Evolutionary conservation across 805 yeast genomes (phyloP), one percentile per base, ranked within the genome.

Genomic region (Schwanniomyces sp.): DNA sequence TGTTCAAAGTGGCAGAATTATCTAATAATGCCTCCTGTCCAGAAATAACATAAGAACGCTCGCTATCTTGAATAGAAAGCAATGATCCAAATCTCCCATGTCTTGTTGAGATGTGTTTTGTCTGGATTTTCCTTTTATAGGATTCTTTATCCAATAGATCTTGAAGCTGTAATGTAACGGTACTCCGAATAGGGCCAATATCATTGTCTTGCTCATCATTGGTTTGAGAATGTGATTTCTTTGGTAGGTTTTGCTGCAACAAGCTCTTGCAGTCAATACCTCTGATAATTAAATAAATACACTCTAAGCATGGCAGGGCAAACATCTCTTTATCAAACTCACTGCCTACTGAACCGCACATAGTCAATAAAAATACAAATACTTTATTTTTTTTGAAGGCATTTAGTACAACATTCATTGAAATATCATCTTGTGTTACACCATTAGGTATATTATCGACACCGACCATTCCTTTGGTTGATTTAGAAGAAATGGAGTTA

Each of bases 1-100:
- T 77, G 21, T 79, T 77, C 30, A 92, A 64, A 0, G 91, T 72
- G 40, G 80, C 75, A n/a, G 53, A 67, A 17, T 76, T 74, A 39
- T 76, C 72, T 9, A 72, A 55, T 3, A 86, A 57, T 3, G 84
- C 89, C 26, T 80, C 79, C 54, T 88, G 91, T 2, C 96, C 94
- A 3, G 77, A 72, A 2, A 94, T 78, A 1, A 90, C 78, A 5
- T 88, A 80, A 16, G 87, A 64, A 26, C 82, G 73, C 45, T 84
- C 83, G 21, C 78, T 75, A 16, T 85, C 80, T 50, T 85, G 82
- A 27, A 92, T 74, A 1, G 96, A 84, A 9, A 91, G 65, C 52
- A 91, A 70, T 0, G 97, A 84, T 0, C 99, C 99, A 70, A 92
- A 92, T 44, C 96, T 76, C 2, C 94, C 91, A 61, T 92, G 99